Conservation (phyloP, 1,139 yeast species). For the Pneumocystis canis region DNA sequence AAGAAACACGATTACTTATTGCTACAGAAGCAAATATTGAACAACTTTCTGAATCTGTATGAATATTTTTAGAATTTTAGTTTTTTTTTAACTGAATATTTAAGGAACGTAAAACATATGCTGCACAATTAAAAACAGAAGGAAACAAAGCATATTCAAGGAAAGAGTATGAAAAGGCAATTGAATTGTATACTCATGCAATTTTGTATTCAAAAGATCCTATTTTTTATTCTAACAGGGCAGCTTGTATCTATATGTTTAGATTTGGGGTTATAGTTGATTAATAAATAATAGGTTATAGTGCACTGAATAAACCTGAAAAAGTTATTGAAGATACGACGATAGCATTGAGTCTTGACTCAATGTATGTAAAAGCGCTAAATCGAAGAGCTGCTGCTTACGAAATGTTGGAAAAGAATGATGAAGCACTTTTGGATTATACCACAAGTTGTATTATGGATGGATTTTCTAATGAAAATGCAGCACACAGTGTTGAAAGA, state of each 20-base stretch:
- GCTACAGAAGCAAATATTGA: neutral
- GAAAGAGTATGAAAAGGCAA: conserved; percentile 57
- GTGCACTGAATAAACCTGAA: conserved; percentile 61
- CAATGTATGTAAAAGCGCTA: conserved; percentile 80
- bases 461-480: conserved; percentile 53
- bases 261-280: neutral
- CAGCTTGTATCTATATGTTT: conserved; percentile 47
- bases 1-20: neutral
- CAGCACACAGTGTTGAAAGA: conserved; percentile 75
- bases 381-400: conserved; percentile 59
- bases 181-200: conserved; percentile 65
- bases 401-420: conserved; percentile 61
- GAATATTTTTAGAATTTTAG: neutral
- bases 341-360: conserved; percentile 68
- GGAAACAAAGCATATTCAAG: conserved; percentile 71
- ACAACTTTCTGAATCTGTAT: neutral
- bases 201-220: conserved; percentile 48
- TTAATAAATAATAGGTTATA: conserved; percentile 28
- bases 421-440: conserved; percentile 82
- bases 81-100: neutral
- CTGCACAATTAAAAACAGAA: conserved; percentile 68
- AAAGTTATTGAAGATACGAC: conserved; percentile 81
- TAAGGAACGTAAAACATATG: conserved; percentile 31
- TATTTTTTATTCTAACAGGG: conserved; percentile 77
- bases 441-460: conserved; percentile 44